These are phyloP conservation scores for Xylariaceae sp. DNA, from an alignment of 2,329 filamentous ascomycete genomes.

Conservation along the genomic window DNA sequence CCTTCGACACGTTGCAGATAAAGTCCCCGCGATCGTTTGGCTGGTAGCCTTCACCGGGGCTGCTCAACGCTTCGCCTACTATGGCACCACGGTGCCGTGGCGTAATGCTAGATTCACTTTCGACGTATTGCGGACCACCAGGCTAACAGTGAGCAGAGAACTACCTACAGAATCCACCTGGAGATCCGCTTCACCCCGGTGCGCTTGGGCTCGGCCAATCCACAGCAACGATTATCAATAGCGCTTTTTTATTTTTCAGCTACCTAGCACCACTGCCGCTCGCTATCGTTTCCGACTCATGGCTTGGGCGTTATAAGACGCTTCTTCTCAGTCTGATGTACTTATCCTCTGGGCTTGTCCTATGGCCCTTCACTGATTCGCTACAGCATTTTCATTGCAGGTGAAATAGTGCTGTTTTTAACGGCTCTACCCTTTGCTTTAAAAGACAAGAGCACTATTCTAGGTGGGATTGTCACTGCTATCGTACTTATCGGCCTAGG, in stretches of 20 bases:
- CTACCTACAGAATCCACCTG: conserved; percentile 8
- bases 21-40: conserved; percentile 7
- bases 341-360: not conserved
- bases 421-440: conserved; percentile 1
- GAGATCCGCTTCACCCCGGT: conserved; percentile 41
- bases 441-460: not conserved
- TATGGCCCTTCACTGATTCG: not conserved
- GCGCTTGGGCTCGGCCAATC: conserved; percentile 54
- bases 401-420: conserved; percentile 1
- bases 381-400: not conserved
- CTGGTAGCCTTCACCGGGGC: conserved; percentile 11
- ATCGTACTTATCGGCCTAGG: conserved; percentile 3
- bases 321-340: conserved; percentile 48
- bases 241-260: conserved; percentile 50
- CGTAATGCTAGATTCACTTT: not conserved
- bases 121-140: not conserved
- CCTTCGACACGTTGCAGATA: conserved; percentile 1
- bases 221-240: conserved; percentile 50
- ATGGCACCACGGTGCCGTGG: conserved; percentile 6
- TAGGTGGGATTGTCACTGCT: not conserved
- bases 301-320: conserved; percentile 63
- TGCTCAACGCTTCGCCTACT: conserved; percentile 8
- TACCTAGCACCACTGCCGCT: conserved; percentile 60
- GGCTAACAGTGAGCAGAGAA: conserved; percentile 2
- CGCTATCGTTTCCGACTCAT: conserved; percentile 62